Evolutionary conservation across 2,329 filamentous ascomycete species (phyloP), one percentile per base, ranked within the genome.

Genomic region (Aureobasidium sp.): DNA sequence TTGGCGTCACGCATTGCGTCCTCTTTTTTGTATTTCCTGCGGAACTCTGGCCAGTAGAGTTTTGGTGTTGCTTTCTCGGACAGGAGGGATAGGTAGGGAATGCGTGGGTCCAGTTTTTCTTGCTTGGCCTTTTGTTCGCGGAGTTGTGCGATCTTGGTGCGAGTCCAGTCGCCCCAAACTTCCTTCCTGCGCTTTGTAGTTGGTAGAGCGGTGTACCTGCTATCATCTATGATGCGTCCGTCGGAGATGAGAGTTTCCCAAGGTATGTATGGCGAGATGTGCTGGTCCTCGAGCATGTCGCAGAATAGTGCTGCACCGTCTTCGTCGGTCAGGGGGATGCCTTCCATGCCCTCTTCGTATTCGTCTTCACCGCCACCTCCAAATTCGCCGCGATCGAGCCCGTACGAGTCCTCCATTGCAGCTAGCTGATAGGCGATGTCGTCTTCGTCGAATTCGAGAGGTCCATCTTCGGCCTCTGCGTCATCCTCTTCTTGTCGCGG

Each of bases 1-100:
- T 78, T 77, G 17, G 84, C 78, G 63, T 93, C 88, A 64, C 87
- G 88, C 88, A 99, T 91, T 58, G 87, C 83, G 0, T 83, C 75
- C 66, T 96, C 91, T 66, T 88, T 92, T 67, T 88, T 88, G 75
- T 86, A 94, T 72, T 97, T 99, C 37, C 94, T 82, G 69, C 90
- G 91, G 76, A 99, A 99, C 72, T 99, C 94, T 0, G 90, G 88
- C 94, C 94, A 99, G 79, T 96, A 99, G 1, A 99, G 81, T 76
- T 96, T 97, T 0, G 90, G 88, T 0, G 87, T 94, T 0, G 92
- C 93, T 67, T 91, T 84, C 53, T 87, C 84, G 66, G 93, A 86
- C 34, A 99, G 79, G 66, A 99, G 88, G 0, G 84, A 82, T 64
- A 97, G 77, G 73, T 95, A 99, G 0, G 87, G 85, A 66, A 96